These are phyloP conservation scores for Tolypocladium cylindrosporum DNA, from an alignment of 2,329 filamentous ascomycete genomes.

Conservation along the genomic window DNA sequence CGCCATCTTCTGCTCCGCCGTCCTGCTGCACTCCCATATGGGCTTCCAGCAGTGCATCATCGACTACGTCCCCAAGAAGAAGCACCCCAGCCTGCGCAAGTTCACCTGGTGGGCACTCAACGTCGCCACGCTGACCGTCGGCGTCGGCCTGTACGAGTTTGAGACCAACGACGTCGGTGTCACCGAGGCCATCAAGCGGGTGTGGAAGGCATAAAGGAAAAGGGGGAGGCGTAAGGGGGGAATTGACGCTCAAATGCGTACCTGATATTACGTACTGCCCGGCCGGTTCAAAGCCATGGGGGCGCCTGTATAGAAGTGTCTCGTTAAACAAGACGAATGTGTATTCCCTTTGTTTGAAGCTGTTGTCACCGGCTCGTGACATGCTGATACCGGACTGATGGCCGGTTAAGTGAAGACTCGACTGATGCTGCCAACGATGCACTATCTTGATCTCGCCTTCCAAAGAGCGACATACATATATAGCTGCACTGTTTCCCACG, in stretches of 20 bases:
- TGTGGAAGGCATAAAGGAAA: slow-evolving; percentile 67
- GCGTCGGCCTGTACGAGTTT: slow-evolving; percentile 90
- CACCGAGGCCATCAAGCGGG: slow-evolving; percentile 76
- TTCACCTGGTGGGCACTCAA: slow-evolving; percentile 71
- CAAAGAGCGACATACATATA: no score
- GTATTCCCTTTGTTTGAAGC: slow-evolving; percentile 5
- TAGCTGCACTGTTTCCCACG: no score
- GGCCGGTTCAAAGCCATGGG: not conserved
- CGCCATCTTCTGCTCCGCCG: slow-evolving; percentile 68
- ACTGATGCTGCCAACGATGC: not conserved
- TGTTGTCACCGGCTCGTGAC: not conserved
- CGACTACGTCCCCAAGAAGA: slow-evolving; percentile 76
- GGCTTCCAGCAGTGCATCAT: slow-evolving; percentile 85
- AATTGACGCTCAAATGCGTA: not conserved
- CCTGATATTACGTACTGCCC: not conserved
- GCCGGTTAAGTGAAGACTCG: not conserved
- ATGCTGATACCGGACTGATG: not conserved
- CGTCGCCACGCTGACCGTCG: slow-evolving; percentile 66
- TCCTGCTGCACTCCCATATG: slow-evolving; percentile 91
- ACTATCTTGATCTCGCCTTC: no score
- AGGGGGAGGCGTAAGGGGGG: not conserved
- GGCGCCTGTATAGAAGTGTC: slow-evolving; percentile 10
- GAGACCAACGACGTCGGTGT: slow-evolving; percentile 97
- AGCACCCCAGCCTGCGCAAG: slow-evolving; percentile 58
- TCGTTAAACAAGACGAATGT: slow-evolving; percentile 4